These are phyloP conservation scores for Aegilops tauschii DNA, from an alignment of 176 grass and related monocot genomes.

Conservation along the genomic window DNA sequence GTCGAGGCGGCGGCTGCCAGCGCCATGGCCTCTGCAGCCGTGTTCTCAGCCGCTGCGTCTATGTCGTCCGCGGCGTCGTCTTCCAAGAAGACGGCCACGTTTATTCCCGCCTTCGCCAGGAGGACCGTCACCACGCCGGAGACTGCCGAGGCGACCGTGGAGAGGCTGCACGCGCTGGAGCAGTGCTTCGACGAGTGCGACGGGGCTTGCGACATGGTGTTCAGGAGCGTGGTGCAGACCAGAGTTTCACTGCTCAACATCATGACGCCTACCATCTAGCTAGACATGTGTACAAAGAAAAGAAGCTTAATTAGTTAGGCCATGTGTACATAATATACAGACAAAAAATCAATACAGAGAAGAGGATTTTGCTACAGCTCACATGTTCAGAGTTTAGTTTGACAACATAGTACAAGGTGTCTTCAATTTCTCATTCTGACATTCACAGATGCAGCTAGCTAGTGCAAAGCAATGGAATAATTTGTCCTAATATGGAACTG, in stretches of 20 bases:
- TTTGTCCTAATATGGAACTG: neutral
- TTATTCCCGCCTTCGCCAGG: neutral
- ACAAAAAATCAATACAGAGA: neutral
- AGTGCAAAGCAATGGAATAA: neutral
- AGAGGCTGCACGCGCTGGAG: constrained; percentile 28
- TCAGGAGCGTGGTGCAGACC: constrained; percentile 38
- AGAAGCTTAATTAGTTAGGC: neutral
- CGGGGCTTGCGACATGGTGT: constrained; percentile 30
- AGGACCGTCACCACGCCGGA: neutral
- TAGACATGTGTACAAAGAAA: neutral
- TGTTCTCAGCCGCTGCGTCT: neutral
- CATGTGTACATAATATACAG: neutral
- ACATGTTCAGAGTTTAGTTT: neutral
- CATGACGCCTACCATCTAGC: constrained; percentile 48
- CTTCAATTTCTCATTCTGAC: neutral
- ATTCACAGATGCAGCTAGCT: neutral
- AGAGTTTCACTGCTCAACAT: constrained; percentile 64
- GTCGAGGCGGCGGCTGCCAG: constrained; percentile 5
- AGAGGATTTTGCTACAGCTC: neutral
- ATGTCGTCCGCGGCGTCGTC: neutral
- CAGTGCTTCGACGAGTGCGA: constrained; percentile 35
- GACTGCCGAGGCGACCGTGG: neutral
- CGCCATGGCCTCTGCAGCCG: constrained; percentile 3
- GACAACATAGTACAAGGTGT: neutral
- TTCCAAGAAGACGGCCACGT: neutral